Evolutionary conservation across 179 eudicot genomes (phyloP).

Genomic region (Dionaea muscipula): DNA sequence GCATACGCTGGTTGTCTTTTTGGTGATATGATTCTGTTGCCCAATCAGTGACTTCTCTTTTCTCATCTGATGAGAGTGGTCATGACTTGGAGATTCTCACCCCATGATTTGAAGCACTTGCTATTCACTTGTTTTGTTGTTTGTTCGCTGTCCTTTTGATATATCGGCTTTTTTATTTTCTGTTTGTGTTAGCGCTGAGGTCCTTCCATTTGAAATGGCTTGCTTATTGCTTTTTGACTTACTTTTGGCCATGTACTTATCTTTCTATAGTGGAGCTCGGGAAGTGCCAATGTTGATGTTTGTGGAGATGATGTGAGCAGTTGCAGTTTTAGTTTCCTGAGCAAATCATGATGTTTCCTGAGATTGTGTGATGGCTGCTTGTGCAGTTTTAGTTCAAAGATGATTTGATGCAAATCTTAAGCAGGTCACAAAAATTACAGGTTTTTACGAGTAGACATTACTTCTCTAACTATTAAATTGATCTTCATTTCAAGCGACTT

Average conservation of each 20-base stretch:
- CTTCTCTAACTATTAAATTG: not conserved
- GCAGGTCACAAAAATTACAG: not conserved
- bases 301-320: slow-evolving; percentile 4
- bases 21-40: not conserved
- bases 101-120: not conserved
- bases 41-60: not conserved
- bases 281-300: not conserved
- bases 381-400: not conserved
- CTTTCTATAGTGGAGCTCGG: slow-evolving; percentile 4
- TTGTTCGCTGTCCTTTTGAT: not conserved
- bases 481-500: too few relatives aligned
- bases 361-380: not conserved
- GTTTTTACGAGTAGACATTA: not conserved
- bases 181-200: not conserved
- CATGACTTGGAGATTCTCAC: not conserved
- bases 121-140: not conserved
- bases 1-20: not conserved
- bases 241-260: not conserved
- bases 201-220: not conserved
- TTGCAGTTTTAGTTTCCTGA: not conserved
- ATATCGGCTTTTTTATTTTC: not conserved
- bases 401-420: not conserved
- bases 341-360: slow-evolving; percentile 1
- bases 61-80: not conserved
- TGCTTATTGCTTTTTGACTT: not conserved